A percentile compares a stretch with the other conserved stretches of the same genome.
Conservation (phyloP, 192 early-diverging fungal genomes). For the Dimargaris verticillata region DNA sequence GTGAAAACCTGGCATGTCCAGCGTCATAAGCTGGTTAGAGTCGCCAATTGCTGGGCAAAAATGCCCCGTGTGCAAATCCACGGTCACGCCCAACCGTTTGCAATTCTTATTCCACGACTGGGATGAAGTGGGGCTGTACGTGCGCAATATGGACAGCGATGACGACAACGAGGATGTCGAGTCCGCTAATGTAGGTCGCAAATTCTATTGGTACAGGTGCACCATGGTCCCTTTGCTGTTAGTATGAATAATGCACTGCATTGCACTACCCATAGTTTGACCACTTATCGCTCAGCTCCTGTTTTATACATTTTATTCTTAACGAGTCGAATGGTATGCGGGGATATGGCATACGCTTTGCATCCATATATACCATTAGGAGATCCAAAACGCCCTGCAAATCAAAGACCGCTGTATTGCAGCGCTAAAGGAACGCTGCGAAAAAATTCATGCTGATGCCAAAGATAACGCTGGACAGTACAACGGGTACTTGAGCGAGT, state of each 20-base stretch:
- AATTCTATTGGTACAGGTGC: not conserved
- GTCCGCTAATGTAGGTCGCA: not conserved
- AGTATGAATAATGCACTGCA: not conserved
- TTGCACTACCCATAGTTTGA: too few relatives aligned
- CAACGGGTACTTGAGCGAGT: not conserved
- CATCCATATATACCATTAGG: not conserved
- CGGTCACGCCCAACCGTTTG: slow-evolving; percentile 1
- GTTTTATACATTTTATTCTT: too few relatives aligned
- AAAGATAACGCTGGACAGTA: not conserved
- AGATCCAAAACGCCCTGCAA: not conserved
- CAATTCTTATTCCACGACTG: slow-evolving; percentile 3
- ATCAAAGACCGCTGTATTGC: slow-evolving; percentile 7
- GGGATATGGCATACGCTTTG: too few relatives aligned
- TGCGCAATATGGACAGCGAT: slow-evolving; percentile 5
- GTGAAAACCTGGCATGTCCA: not conserved
- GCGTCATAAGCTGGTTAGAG: slow-evolving; percentile 1
- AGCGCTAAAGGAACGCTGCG: slow-evolving; percentile 1
- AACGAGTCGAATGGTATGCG: too few relatives aligned
- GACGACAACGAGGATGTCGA: not conserved
- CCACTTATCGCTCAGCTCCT: too few relatives aligned
- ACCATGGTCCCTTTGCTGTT: not conserved
- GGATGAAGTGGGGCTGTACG: slow-evolving; percentile 3
- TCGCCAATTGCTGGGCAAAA: slow-evolving; percentile 1
- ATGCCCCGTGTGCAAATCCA: not conserved
- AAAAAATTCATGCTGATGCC: not conserved